Evolutionary conservation across 768 basidiomycete genomes (phyloP).

Genomic region (Macrolepiota albuminosa): DNA sequence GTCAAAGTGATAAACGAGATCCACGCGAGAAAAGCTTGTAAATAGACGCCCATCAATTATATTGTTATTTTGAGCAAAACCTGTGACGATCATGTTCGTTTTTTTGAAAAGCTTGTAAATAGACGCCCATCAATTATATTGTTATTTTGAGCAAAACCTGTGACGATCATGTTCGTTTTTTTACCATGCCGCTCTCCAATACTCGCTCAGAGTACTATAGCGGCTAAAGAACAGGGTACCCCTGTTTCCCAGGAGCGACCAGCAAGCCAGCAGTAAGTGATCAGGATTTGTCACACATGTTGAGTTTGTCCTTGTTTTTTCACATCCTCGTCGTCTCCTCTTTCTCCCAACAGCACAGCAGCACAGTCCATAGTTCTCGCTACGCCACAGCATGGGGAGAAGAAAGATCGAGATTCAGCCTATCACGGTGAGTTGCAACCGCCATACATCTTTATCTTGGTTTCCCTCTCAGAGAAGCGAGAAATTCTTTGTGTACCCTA

Average conservation of each 20-base stretch:
- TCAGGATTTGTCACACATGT: conserved; percentile 7
- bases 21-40: not conserved
- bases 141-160: not conserved
- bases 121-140: not conserved
- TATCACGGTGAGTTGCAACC: conserved; percentile 11
- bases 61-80: not conserved
- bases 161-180: not conserved
- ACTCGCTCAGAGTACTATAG: not conserved
- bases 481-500: not conserved
- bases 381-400: conserved; percentile 12
- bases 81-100: not conserved
- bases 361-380: not conserved
- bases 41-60: not conserved
- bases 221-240: too few relatives aligned
- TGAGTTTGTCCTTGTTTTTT: conserved; percentile 11
- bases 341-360: not conserved
- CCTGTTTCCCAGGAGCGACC: not conserved
- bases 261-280: not conserved
- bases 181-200: too few relatives aligned
- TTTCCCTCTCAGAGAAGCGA: not conserved
- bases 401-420: conserved; percentile 18
- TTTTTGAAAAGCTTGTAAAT: not conserved
- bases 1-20: not conserved
- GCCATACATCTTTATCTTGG: not conserved
- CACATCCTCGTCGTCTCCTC: conserved; percentile 4